Conservation (phyloP, 192 early-diverging fungal species). For the Lunasporangiospora selenospora region DNA sequence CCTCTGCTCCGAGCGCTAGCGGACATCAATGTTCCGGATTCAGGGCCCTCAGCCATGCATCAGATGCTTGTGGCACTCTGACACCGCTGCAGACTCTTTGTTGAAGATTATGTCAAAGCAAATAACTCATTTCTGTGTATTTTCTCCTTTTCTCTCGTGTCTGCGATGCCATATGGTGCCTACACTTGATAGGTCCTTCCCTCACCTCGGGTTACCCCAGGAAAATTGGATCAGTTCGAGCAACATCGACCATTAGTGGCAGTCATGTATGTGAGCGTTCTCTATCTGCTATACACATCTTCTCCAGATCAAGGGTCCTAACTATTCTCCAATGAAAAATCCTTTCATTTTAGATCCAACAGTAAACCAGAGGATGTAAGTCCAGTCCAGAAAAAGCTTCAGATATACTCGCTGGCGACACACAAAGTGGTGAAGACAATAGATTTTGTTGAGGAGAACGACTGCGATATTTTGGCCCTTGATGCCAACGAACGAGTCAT, state of each 20-base stretch:
- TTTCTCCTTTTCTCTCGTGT: not conserved
- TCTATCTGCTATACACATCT: no score
- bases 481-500: conserved; percentile 65
- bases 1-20: no score
- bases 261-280: conserved; percentile 59
- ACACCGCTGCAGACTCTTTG: not conserved
- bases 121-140: not conserved
- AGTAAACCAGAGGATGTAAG: conserved; percentile 7
- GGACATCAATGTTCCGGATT: no score
- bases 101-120: not conserved
- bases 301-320: not conserved
- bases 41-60: no score
- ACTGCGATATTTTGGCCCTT: conserved; percentile 52
- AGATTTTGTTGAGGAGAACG: conserved; percentile 52
- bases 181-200: conserved; percentile 33
- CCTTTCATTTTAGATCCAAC: conserved; percentile 10
- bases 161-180: no score
- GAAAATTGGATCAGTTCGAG: conserved; percentile 42
- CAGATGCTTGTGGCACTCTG: not conserved
- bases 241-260: conserved; percentile 57
- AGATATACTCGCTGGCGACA: conserved; percentile 66
- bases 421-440: conserved; percentile 56
- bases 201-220: conserved; percentile 21
- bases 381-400: conserved; percentile 21
- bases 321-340: not conserved